Evolutionary conservation across 352 stramenopile species (phyloP).

Genomic region (Plasmopara viticola): DNA sequence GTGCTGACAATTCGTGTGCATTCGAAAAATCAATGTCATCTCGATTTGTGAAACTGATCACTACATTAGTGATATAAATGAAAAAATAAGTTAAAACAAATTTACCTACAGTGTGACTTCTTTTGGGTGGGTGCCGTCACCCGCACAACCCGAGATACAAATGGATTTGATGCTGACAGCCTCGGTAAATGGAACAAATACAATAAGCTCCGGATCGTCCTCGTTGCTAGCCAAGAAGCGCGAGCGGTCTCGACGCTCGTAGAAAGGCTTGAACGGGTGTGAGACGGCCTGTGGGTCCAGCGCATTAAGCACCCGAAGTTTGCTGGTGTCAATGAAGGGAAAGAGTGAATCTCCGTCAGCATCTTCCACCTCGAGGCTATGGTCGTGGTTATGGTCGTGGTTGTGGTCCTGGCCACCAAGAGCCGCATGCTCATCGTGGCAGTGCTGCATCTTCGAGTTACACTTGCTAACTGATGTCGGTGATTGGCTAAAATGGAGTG

Average conservation of each 20-base stretch:
- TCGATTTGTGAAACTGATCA: slow-evolving; percentile 61
- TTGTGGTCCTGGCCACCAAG: slow-evolving; percentile 40
- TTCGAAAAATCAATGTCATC: slow-evolving; percentile 86
- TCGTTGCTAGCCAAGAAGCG: slow-evolving; percentile 72
- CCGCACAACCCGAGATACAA: slow-evolving; percentile 68
- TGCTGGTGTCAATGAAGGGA: slow-evolving; percentile 83
- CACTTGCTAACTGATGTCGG: slow-evolving; percentile 4
- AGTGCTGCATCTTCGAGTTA: slow-evolving; percentile 39
- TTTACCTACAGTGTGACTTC: slow-evolving; percentile 59
- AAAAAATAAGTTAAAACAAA: too few species aligned
- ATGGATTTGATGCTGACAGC: slow-evolving; percentile 86
- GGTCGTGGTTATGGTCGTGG: slow-evolving; percentile 51
- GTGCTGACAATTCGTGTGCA: slow-evolving; percentile 59
- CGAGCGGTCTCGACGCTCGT: slow-evolving; percentile 59
- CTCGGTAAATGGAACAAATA: slow-evolving; percentile 84
- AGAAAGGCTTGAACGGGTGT: slow-evolving; percentile 80
- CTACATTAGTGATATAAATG: background rate
- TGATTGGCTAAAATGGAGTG: slow-evolving; percentile 33
- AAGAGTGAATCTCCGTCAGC: slow-evolving; percentile 74
- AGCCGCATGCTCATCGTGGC: slow-evolving; percentile 52
- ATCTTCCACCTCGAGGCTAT: slow-evolving; percentile 64
- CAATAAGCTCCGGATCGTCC: slow-evolving; percentile 78
- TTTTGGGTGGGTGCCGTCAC: slow-evolving; percentile 75
- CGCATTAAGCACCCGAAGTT: slow-evolving; percentile 75
- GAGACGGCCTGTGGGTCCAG: slow-evolving; percentile 46